Percentiles rank a stretch among this genome's conserved stretches.
Evolutionary conservation across 768 basidiomycete genomes (phyloP).

Genomic region (Crassisporium funariophilum): DNA sequence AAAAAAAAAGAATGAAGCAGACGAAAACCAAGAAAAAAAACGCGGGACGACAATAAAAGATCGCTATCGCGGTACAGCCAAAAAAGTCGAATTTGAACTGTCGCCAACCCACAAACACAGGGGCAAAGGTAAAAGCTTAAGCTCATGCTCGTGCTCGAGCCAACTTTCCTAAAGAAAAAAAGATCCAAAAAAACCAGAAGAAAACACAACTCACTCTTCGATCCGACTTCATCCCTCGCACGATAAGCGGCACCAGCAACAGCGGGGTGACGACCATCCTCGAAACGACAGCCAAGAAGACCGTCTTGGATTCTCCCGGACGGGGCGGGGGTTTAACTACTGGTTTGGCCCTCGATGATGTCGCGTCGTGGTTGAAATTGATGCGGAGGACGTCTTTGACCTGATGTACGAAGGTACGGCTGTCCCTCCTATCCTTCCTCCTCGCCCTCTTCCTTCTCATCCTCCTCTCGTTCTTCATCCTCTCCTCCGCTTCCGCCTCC

Average conservation of each 20-base stretch:
- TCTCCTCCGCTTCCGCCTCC: not conserved
- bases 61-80: too few species aligned
- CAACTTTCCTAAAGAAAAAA: too few species aligned
- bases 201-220: slow-evolving; percentile 61
- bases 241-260: slow-evolving; percentile 76
- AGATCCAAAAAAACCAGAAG: slow-evolving; percentile 3
- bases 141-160: too few species aligned
- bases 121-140: too few species aligned
- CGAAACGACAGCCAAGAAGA: slow-evolving; percentile 78
- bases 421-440: not conserved
- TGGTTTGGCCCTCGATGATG: not conserved
- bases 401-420: too few species aligned
- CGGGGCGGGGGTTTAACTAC: slow-evolving; percentile 16
- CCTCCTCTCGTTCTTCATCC: slow-evolving; percentile 1
- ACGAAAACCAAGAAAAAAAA: not conserved
- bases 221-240: slow-evolving; percentile 62
- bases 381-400: not conserved
- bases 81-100: too few species aligned
- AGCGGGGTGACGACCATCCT: slow-evolving; percentile 88
- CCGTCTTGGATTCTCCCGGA: slow-evolving; percentile 79
- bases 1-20: slow-evolving; percentile 4
- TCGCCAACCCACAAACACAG: too few species aligned
- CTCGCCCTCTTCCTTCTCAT: not conserved
- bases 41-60: too few species aligned
- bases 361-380: not conserved